phyloP scores from a whole-genome alignment of 164 flowering plant genomes.

The Dillenia turbinata region DNA sequence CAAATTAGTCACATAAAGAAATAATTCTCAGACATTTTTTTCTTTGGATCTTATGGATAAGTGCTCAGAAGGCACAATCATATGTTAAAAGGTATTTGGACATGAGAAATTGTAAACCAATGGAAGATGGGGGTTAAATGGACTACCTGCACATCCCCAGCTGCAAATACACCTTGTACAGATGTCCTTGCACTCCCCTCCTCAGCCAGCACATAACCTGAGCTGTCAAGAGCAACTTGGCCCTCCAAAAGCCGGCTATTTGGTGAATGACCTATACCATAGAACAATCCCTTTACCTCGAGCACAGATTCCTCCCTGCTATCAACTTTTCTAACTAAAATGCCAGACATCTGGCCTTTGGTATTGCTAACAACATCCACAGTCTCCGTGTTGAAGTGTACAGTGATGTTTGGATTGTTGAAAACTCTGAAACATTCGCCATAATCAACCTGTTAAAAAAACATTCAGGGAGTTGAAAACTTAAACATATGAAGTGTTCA shows the following conservation, averaged over 20 bases:
- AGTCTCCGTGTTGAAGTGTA: slow-evolving; percentile 94
- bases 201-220: slow-evolving; percentile 86
- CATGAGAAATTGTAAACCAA: not conserved
- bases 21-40: too few species aligned
- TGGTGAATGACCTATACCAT: slow-evolving; percentile 97
- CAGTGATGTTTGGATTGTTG: slow-evolving; percentile 93
- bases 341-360: slow-evolving; percentile 95
- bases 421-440: slow-evolving; percentile 99
- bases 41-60: too few species aligned
- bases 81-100: too few species aligned
- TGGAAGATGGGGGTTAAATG: not conserved
- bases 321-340: slow-evolving; percentile 56
- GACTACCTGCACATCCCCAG: slow-evolving; percentile 98
- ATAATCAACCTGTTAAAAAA: slow-evolving; percentile 99
- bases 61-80: too few species aligned
- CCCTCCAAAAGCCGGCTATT: slow-evolving; percentile 90
- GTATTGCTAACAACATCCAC: slow-evolving; percentile 86
- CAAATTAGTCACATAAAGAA: too few species aligned
- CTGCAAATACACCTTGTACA: slow-evolving; percentile 93
- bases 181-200: slow-evolving; percentile 84
- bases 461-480: slow-evolving; percentile 94
- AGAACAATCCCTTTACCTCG: slow-evolving; percentile 88
- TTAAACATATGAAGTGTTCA: slow-evolving; percentile 31
- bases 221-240: slow-evolving; percentile 73
- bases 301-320: slow-evolving; percentile 78